These are phyloP conservation scores for Senna tora DNA, from an alignment of 306 rosid species.

Conservation along the genomic window DNA sequence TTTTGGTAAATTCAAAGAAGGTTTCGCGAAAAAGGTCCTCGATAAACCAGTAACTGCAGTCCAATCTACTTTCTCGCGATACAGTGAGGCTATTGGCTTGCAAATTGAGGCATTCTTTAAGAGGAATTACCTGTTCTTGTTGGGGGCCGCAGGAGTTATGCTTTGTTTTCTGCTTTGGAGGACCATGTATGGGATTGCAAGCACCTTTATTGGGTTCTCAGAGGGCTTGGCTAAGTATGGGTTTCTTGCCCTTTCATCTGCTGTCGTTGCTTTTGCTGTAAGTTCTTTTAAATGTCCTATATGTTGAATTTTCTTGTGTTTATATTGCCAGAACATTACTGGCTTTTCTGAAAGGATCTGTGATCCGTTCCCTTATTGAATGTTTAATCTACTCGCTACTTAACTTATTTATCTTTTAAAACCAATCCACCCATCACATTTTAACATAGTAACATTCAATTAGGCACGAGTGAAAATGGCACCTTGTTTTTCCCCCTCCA, in stretches of 20 bases:
- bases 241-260: slow-evolving; percentile 88
- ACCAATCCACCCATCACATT: no score
- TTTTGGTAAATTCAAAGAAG: slow-evolving; percentile 38
- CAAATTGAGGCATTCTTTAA: slow-evolving; percentile 87
- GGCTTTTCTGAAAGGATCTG: neutral
- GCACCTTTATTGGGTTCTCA: slow-evolving; percentile 65
- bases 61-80: slow-evolving; percentile 61
- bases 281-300: slow-evolving; percentile 50
- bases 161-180: slow-evolving; percentile 78
- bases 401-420: no score
- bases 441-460: no score
- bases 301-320: neutral
- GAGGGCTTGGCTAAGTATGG: slow-evolving; percentile 99
- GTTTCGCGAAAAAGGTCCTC: slow-evolving; percentile 53
- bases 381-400: neutral
- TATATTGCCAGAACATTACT: neutral
- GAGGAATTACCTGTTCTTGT: slow-evolving; percentile 60
- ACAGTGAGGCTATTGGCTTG: slow-evolving; percentile 78
- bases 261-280: slow-evolving; percentile 84
- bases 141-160: slow-evolving; percentile 68
- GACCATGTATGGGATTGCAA: slow-evolving; percentile 79
- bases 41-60: slow-evolving; percentile 62
- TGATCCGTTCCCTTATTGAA: neutral
- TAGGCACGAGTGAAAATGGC: no score
- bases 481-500: no score